Evolutionary conservation across 345 rosid species (phyloP).

Genomic region (Eutrema yunnanense): DNA sequence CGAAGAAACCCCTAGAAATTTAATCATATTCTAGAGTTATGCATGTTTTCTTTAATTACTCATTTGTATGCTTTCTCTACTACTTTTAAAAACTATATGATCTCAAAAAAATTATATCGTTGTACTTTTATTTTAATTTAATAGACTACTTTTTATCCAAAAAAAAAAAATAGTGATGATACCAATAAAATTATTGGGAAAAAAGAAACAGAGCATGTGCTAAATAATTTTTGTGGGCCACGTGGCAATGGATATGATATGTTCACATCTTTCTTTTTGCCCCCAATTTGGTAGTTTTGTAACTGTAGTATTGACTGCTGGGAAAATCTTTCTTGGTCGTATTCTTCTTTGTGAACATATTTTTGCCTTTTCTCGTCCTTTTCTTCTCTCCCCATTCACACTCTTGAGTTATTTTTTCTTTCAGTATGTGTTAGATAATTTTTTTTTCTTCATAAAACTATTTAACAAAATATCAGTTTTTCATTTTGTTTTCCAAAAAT

Average conservation of each 20-base stretch:
- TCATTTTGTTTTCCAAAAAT: no score
- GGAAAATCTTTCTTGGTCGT: neutral
- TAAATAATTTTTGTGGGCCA: neutral
- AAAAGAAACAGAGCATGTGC: neutral
- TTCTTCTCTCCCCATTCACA: conserved; percentile 10
- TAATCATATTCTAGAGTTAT: no score
- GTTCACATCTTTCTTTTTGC: neutral
- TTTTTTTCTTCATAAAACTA: no score
- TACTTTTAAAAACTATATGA: no score
- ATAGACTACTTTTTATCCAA: no score
- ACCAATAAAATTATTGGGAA: neutral
- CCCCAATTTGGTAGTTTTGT: no score
- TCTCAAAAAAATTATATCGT: no score
- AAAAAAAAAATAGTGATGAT: neutral
- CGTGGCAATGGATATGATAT: neutral
- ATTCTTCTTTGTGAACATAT: neutral
- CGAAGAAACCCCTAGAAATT: no score
- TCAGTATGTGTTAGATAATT: neutral
- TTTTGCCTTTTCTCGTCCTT: neutral
- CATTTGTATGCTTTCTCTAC: no score
- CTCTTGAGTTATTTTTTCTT: neutral
- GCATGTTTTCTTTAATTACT: no score
- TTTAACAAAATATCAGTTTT: no score
- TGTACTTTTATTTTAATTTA: no score
- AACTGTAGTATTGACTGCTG: neutral